Conservation (phyloP, 2,329 filamentous ascomycete genomes). For the Coniochaeta sp. region DNA sequence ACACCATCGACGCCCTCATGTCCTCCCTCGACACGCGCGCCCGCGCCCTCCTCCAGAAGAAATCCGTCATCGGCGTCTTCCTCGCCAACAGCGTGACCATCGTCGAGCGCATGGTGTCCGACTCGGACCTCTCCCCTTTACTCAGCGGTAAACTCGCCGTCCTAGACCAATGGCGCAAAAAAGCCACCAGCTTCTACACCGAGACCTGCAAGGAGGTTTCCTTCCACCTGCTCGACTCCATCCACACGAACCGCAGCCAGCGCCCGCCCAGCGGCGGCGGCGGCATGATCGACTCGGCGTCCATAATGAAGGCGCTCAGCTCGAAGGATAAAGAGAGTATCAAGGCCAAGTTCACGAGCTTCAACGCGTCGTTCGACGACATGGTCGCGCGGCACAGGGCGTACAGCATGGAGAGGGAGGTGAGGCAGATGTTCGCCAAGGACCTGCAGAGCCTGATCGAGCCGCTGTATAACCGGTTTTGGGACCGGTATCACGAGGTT, state of each 20-base stretch:
- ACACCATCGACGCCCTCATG: constrained; percentile 80
- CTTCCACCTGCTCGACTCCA: constrained; percentile 78
- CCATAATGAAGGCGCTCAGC: constrained; percentile 73
- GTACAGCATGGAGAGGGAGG: constrained; percentile 86
- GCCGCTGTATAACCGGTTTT: constrained; percentile 90
- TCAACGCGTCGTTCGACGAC: constrained; percentile 88
- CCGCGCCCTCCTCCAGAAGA: constrained; percentile 65
- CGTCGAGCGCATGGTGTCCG: constrained; percentile 75
- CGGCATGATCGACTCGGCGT: constrained; percentile 66
- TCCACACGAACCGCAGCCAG: constrained; percentile 73
- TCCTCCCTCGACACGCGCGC: constrained; percentile 69
- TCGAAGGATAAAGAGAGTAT: constrained; percentile 94
- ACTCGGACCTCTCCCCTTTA: constrained; percentile 69
- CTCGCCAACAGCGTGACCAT: constrained; percentile 82
- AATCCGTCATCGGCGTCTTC: constrained; percentile 78
- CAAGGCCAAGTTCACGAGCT: constrained; percentile 90
- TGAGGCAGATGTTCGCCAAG: constrained; percentile 69
- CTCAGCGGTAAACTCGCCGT: constrained; percentile 59
- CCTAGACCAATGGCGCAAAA: constrained; percentile 82
- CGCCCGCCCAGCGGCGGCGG: constrained; percentile 68
- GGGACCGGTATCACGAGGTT: constrained; percentile 94
- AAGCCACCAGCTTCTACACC: constrained; percentile 72
- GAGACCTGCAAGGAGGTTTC: constrained; percentile 86
- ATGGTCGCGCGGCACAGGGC: constrained; percentile 75
- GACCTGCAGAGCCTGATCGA: constrained; percentile 91